Base-by-base conservation (phyloP, 768 basidiomycete species). In the Russula vinacea region DNA sequence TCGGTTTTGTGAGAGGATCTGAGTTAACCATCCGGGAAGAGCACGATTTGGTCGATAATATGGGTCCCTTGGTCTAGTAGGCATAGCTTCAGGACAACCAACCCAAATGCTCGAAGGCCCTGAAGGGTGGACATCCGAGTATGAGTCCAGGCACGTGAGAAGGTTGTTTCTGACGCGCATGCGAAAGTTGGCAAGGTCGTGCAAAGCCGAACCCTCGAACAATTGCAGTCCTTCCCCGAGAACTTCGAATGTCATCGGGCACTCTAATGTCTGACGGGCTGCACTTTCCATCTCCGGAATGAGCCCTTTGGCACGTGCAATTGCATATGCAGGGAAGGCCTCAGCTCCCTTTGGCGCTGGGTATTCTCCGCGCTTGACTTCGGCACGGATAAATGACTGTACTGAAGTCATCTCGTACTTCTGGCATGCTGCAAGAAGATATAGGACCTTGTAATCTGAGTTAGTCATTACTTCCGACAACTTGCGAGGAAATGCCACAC, bases 71-170 rank as follows among this genome's bases (percentile, higher is more conserved):
- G 2, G 29, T 5, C 29, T 29, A 35, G 10, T 35, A 35, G 6
- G 35, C 35, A 35, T 35, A 35, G 8, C 35, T 35, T 35, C 35
- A 35, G 35, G 35, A 35, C 35, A 35, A 35, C 35, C 35, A 35
- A 35, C 35, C 35, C 35, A 35, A 35, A 35, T 35, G 35, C 35
- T 35, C 35, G 67, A 83, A 83, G 35, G 35, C 35, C 35, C 35
- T 35, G 35, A 35, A 35, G 35, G 35, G 3, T 35, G 8, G 35
- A 35, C 35, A 1, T 10, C 35, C 6, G 1, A 8, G 17, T n/a
- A 44, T 44, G 19, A 44, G 19, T 44, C 42, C 8, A 44, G 19
- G 19, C 42, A 44, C 42, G 33, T 17, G 8, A 29, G 5, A n/a
- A 45, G n/a, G 10, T 22, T 22, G 44, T 45, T n/a, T 9, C n/a